Conservation (phyloP, 2,329 filamentous ascomycete species). For the Tolypocladium endophyticum region DNA sequence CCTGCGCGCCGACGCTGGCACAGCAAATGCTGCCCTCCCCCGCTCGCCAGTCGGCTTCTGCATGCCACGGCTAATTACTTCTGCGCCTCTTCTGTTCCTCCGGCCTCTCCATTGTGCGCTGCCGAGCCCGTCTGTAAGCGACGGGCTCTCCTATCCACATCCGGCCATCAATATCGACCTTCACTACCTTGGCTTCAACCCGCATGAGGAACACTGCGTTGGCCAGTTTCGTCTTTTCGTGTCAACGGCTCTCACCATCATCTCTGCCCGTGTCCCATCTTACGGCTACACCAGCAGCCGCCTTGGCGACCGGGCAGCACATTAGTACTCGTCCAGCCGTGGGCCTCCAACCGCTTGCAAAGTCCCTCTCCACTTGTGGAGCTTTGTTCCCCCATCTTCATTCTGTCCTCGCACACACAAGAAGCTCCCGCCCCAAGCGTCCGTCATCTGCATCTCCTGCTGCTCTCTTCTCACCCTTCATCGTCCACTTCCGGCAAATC, state of each 20-base stretch:
- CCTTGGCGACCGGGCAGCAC: not conserved
- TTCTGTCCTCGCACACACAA: not conserved
- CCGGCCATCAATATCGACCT: not conserved
- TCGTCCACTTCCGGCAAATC: not conserved
- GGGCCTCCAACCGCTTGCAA: not conserved
- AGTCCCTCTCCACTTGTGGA: not conserved
- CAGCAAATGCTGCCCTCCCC: not conserved
- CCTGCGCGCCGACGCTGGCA: too few species aligned
- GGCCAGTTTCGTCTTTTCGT: not conserved
- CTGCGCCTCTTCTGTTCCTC: not conserved
- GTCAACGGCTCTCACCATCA: not conserved
- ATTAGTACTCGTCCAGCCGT: not conserved
- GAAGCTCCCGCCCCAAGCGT: not conserved
- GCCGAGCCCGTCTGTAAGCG: not conserved
- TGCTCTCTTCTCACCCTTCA: not conserved
- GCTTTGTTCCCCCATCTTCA: not conserved
- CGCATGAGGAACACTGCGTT: not conserved
- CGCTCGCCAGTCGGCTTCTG: not conserved
- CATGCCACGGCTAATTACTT: too few species aligned
- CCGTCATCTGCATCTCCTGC: not conserved
- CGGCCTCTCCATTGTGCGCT: not conserved
- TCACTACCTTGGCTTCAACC: not conserved
- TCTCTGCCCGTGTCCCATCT: not conserved
- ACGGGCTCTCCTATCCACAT: not conserved
- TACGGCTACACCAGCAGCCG: not conserved